Percentiles rank a stretch among this genome's conserved stretches.
Evolutionary conservation across 345 rosid species (phyloP).

Genomic region (Odontarrhena argentea): DNA sequence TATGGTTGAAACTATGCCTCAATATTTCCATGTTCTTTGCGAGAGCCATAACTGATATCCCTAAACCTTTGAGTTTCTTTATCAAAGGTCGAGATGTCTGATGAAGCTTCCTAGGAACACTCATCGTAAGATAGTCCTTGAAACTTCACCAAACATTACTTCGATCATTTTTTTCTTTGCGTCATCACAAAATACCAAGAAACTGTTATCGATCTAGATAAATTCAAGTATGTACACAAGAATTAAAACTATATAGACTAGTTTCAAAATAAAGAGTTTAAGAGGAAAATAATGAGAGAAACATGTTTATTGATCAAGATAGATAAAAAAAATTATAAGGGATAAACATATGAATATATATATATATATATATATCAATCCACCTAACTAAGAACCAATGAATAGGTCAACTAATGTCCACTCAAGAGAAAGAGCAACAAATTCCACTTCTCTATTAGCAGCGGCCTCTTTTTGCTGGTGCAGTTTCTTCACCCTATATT

Average conservation of each 20-base stretch:
- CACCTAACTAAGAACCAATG: slow-evolving; percentile 67
- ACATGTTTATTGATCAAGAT: no score
- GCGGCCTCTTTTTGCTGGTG: slow-evolving; percentile 51
- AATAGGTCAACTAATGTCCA: slow-evolving; percentile 90
- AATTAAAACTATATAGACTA: no score
- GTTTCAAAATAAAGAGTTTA: no score
- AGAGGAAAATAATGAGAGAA: no score
- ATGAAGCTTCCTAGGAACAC: slow-evolving; percentile 86
- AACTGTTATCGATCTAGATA: background rate
- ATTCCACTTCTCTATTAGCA: slow-evolving; percentile 61
- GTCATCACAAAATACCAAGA: background rate
- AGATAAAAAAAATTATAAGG: background rate
- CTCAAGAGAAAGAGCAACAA: slow-evolving; percentile 77
- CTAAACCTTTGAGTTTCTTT: slow-evolving; percentile 71
- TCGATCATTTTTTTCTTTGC: slow-evolving; percentile 45
- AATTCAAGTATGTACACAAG: background rate
- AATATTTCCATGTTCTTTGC: slow-evolving; percentile 50
- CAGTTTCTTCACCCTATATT: slow-evolving; percentile 67
- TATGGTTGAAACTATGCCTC: slow-evolving; percentile 60
- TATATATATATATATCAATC: background rate
- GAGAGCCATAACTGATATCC: slow-evolving; percentile 56
- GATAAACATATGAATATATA: no score
- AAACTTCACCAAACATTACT: slow-evolving; percentile 78
- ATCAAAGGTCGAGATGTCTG: slow-evolving; percentile 76
- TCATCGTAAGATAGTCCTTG: slow-evolving; percentile 81